Conservation (phyloP, 441 rosid genomes). For the Rhodomyrtus psidioides region DNA sequence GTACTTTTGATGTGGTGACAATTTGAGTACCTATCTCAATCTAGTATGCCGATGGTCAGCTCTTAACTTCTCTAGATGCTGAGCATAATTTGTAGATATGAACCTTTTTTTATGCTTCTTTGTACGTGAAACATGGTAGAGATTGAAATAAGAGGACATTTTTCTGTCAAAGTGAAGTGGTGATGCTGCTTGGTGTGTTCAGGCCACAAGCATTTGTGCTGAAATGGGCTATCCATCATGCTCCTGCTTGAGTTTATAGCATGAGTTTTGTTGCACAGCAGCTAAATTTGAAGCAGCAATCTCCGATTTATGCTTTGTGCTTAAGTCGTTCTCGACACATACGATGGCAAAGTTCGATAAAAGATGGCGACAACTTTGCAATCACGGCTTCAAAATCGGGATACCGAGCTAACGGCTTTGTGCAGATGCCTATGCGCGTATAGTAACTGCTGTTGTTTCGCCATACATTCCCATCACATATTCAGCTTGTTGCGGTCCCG, state of each 20-base stretch:
- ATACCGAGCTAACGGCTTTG: neutral
- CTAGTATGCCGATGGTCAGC: neutral
- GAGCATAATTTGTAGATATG: neutral
- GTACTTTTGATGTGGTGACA: neutral
- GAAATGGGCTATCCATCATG: neutral
- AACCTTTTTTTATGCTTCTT: neutral
- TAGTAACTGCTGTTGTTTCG: neutral
- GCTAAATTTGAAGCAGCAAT: neutral
- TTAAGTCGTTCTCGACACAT: neutral
- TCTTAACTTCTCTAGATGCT: neutral
- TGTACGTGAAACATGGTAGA: neutral
- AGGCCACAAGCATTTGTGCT: neutral
- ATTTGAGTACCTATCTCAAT: neutral
- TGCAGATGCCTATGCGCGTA: neutral
- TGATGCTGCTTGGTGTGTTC: neutral
- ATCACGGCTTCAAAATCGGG: fast-evolving
- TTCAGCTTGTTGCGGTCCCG: neutral
- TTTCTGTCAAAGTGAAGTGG: neutral
- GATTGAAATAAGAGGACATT: neutral
- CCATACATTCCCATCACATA: neutral
- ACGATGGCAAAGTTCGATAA: neutral
- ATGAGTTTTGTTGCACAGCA: neutral
- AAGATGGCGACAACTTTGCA: neutral
- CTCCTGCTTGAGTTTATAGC: neutral
- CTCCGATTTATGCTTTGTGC: neutral